Evolutionary conservation across 768 basidiomycete species (phyloP), one percentile per base, ranked within the genome.

Genomic region (Lyophyllum decastes): DNA sequence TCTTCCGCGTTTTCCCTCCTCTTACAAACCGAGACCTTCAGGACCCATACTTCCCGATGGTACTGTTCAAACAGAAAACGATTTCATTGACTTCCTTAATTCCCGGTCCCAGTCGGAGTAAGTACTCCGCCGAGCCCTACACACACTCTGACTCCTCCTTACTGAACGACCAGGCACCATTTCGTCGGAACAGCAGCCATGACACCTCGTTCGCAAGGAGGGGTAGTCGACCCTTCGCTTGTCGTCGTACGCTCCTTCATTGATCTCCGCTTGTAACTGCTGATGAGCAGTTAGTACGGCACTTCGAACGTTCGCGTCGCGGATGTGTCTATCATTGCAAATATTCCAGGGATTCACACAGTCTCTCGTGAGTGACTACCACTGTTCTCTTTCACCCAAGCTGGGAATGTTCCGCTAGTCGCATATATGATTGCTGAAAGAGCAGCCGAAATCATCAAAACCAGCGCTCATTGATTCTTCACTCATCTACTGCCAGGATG

Each of bases 111-210:
- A 19, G 53, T 61, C 60, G 5, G 60, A 61, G 60, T 61, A 35
- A n/a, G 49, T 44, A n/a, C 14, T 7, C 33, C 21, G 12, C 9
- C 6, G 3, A 38, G 4, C 6, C 30, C 4, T 10, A 30, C 10
- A 30, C 30, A 10, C 35, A 38, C 7, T n/a, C n/a, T 35, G 38
- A 16, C 16, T 19, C 22, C 9, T 19, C 9, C 16, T 21, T 16
- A 44, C 48, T 27, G 24, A n/a, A 11, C 40, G 17, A 27, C 44
- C 27, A 61, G 61, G 38, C 61, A 61, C 41, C 61, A 61, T 17
- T 61, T 61, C 33, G 61, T 61, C 30, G 61, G 61, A 14, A 61
- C 61, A 21, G 51, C 61, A 45, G 61, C 61, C 1, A 61, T 61
- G 61, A 52, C 57, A 8, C 61, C 61, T 16, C 61, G 57, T 7